Conservation (phyloP, 2,329 filamentous ascomycete genomes). For the Cucurbitaria berberidis region DNA sequence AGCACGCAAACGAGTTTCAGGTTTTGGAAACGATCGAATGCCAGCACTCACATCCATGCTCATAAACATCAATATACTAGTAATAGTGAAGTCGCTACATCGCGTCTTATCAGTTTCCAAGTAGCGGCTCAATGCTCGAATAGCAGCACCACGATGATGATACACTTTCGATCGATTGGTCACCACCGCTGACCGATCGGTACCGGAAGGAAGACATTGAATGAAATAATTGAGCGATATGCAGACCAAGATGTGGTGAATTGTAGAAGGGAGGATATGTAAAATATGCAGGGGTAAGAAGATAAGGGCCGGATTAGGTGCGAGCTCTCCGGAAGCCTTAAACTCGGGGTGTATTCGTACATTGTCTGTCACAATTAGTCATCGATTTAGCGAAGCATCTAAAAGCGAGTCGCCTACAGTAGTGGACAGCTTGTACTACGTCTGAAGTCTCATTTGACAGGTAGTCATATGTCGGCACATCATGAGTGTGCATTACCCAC, state of each 20-base stretch:
- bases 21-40: too few species aligned
- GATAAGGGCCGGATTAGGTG: constrained; percentile 35
- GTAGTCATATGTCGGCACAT: constrained; percentile 29
- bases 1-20: neutral
- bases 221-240: constrained; percentile 35
- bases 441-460: constrained; percentile 34
- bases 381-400: neutral
- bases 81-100: constrained; percentile 33
- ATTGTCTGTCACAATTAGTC: constrained; percentile 30
- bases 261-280: constrained; percentile 36
- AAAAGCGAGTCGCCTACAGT: constrained; percentile 26
- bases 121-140: constrained; percentile 30
- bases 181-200: constrained; percentile 11
- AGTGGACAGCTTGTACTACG: constrained; percentile 40
- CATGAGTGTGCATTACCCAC: constrained; percentile 19
- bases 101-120: constrained; percentile 33
- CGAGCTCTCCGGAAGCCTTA: constrained; percentile 20
- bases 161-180: constrained; percentile 30
- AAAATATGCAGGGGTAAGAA: constrained; percentile 32
- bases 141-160: constrained; percentile 38
- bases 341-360: constrained; percentile 28
- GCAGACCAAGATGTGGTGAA: constrained; percentile 38
- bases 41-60: constrained; percentile 33
- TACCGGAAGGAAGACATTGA: constrained; percentile 18
- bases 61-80: constrained; percentile 39